Base-by-base conservation (phyloP, 73 alveolate species). In the Chromera velia region DNA sequence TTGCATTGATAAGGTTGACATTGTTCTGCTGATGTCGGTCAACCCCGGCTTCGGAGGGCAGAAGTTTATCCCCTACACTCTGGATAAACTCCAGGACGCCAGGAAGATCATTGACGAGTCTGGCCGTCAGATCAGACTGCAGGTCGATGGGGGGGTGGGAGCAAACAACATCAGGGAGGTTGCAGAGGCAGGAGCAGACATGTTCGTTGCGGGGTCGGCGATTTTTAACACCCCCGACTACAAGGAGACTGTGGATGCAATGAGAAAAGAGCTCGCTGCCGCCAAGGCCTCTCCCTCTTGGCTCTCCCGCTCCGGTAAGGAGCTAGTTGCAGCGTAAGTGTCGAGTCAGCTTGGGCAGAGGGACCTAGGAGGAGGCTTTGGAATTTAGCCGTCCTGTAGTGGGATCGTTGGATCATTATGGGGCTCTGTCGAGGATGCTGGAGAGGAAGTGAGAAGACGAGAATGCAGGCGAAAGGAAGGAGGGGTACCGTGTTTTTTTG, bases 41-140 rank as follows among this genome's bases (percentile, higher is more conserved):
- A 79, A 79, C 74, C 86, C 86, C 26, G 86, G 86, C 80, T 79
- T 79, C 72, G 86, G 86, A 0, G 86, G 86, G 0, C 86, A 79
- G 64, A 29, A 70, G 34, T 79, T 79, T 80, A 79, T 79, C 48
- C 74, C 48, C 79, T 79, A 76, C 33, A 76, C 69, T 79, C 34
- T 75, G 75, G 75, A 75, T 32, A 75, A 75, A 68, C 55, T 75
- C 34, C 34, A 62, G 78, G 85, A 78, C 47, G 31, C 68, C 64
- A 78, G 68, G 79, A 6, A 19, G 68, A 78, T 78, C 77, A 64
- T 75, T 72, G 46, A 78, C 30, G 65, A 46, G 26, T 19, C 22
- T 22, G 76, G 76, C 27, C 62, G 32, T 26, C 17, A 66, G 45
- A 75, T 75, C 1, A 46, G 85, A 78, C 67, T 78, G 31, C 79